phyloP scores from a whole-genome alignment of 345 rosid genomes.

The Citrus reticulata region DNA sequence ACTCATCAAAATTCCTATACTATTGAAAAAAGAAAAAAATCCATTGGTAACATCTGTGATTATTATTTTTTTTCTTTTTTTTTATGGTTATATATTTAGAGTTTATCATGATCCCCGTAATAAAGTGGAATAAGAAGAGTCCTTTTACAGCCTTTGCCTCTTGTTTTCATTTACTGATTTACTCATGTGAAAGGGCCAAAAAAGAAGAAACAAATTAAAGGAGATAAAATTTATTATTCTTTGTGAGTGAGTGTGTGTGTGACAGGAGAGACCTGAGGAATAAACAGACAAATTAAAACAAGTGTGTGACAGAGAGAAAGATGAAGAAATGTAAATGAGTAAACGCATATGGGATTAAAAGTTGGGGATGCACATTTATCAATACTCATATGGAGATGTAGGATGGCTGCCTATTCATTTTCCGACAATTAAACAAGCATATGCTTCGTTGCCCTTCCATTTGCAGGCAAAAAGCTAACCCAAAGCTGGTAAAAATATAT shows the following conservation, averaged over 20 bases:
- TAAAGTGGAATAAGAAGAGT: no score
- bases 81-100: no score
- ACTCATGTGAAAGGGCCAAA: not conserved
- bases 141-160: not conserved
- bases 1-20: no score
- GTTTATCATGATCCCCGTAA: no score
- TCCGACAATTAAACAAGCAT: constrained; percentile 55
- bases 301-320: not conserved
- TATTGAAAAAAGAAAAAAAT: no score
- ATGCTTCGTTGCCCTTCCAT: constrained; percentile 46
- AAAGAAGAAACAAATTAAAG: no score
- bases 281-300: not conserved
- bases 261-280: not conserved
- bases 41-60: no score
- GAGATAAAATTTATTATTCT: not conserved
- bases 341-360: not conserved
- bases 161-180: not conserved
- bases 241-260: no score
- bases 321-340: not conserved
- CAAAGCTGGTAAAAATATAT: not conserved
- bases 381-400: constrained; percentile 30
- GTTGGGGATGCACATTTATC: constrained; percentile 26
- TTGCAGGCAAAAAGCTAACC: constrained; percentile 29
- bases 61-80: no score
- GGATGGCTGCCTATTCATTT: constrained; percentile 38